Base-by-base conservation (phyloP, 345 rosid genomes). In the Boechera divaricarpa region DNA sequence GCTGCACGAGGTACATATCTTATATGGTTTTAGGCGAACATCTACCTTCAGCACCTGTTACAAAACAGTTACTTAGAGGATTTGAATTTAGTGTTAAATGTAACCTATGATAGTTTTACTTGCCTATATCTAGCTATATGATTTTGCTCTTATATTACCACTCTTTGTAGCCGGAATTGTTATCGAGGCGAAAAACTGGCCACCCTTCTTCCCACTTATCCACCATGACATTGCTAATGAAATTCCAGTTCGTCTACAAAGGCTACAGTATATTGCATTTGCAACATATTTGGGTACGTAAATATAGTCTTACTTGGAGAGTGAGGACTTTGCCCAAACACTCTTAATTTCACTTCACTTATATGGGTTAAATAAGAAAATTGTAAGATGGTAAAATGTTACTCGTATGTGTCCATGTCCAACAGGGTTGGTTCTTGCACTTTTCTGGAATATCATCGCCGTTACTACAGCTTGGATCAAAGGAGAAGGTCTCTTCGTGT, bases 201-300 rank as follows among this genome's bases (percentile, higher is more conserved):
- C 97, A 0, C 89, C 95, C 52, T 85, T 90, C 74, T 88, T 90
- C 79, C 97, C 97, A 0, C 81, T 91, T 68, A 90, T 91, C 76
- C 97, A 91, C 77, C 97, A 91, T 78, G 97, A 91, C 82, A 88
- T 91, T 77, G 90, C 85, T 63, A 90, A 84, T 77, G 97, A 91
- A 69, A 91, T 91, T 61, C 97, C 95, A 2, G 67, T 87, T 77
- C 93, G 86, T 79, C 86, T 90, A 42, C 97, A 90, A 75, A 88
- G 80, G 82, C 64, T 88, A 79, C 97, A 90, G 74, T 91, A 91
- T 84, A 84, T 87, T 58, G 95, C 97, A 29, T 91, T 90, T 68
- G 75, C 93, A 49, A 88, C 97, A 53, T 86, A 75, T 56, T 80
- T 91, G 79, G 97, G 97, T 91, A 83, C 53, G 84, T 73, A 4